These are phyloP conservation scores for Zalaria obscura DNA, from an alignment of 2,329 filamentous ascomycete species.

Conservation along the genomic window DNA sequence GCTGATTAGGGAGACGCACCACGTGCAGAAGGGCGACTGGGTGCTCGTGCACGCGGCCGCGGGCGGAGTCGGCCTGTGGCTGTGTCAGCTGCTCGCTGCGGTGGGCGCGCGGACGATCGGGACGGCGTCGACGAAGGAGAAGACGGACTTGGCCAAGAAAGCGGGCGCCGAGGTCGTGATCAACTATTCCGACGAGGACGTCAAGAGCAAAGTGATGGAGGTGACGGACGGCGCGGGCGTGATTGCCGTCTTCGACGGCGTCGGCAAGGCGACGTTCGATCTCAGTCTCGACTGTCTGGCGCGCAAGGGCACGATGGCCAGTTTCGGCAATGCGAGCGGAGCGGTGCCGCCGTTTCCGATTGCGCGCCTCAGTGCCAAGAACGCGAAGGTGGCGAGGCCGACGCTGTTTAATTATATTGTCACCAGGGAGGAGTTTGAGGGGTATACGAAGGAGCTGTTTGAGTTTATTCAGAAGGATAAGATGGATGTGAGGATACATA, in stretches of 20 bases:
- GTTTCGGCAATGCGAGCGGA: constrained; percentile 72
- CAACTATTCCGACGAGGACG: constrained; percentile 49
- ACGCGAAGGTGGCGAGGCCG: constrained; percentile 63
- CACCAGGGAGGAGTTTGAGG: constrained; percentile 55
- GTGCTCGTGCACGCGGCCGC: constrained; percentile 75
- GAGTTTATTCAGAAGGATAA: constrained; percentile 54
- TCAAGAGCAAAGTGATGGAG: constrained; percentile 46
- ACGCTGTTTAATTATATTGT: constrained; percentile 56
- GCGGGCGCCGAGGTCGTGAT: constrained; percentile 61
- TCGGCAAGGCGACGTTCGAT: constrained; percentile 77
- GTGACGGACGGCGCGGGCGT: constrained; percentile 62
- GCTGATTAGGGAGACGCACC: constrained; percentile 58
- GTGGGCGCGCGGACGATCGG: constrained; percentile 69
- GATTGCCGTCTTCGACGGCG: constrained; percentile 70
- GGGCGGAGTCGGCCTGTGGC: constrained; percentile 62
- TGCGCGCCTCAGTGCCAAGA: constrained; percentile 54
- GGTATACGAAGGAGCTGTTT: constrained; percentile 60
- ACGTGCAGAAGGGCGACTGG: constrained; percentile 64
- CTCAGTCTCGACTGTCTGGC: constrained; percentile 58
- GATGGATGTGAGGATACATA: constrained; percentile 59
- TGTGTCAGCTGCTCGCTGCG: constrained; percentile 59
- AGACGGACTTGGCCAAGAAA: constrained; percentile 53
- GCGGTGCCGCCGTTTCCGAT: constrained; percentile 57
- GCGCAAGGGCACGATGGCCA: constrained; percentile 62
- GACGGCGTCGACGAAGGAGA: constrained; percentile 60